Evolutionary conservation across 495 filamentous ascomycete species (phyloP).

Genomic region (Pyrenopolyporus hunteri): DNA sequence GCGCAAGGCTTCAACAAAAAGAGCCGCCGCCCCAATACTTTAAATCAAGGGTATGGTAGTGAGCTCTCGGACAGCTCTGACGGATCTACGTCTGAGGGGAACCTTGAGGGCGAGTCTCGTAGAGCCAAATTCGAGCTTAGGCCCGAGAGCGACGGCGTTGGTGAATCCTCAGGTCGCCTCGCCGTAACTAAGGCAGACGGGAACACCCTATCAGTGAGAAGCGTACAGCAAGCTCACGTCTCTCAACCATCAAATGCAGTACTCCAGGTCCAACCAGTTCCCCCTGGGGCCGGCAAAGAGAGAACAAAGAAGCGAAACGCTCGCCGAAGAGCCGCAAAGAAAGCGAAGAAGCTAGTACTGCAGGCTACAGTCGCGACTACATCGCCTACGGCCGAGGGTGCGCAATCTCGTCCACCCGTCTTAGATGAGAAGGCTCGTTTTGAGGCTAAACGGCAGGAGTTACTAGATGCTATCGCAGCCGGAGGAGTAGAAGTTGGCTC

Average conservation of each 20-base stretch:
- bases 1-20: constrained; percentile 19
- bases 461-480: constrained; percentile 34
- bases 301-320: constrained; percentile 52
- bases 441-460: constrained; percentile 37
- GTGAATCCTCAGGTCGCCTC: background rate
- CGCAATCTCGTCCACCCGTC: background rate
- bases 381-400: background rate
- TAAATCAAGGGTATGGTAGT: background rate
- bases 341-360: constrained; percentile 34
- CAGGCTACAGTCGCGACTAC: background rate
- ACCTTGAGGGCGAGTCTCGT: constrained; percentile 19
- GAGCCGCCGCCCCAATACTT: background rate
- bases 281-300: constrained; percentile 45
- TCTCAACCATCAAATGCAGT: background rate
- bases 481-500: constrained; percentile 40
- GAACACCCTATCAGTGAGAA: background rate
- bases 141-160: constrained; percentile 5
- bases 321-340: constrained; percentile 43
- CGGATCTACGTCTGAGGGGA: constrained; percentile 23
- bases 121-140: constrained; percentile 4
- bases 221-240: background rate
- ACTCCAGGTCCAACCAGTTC: constrained; percentile 14
- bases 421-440: constrained; percentile 35
- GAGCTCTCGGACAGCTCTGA: constrained; percentile 6
- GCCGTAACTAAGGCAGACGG: background rate